Base-by-base conservation (phyloP, 108 stramenopile species). In the Fragilaria crotonensis region DNA sequence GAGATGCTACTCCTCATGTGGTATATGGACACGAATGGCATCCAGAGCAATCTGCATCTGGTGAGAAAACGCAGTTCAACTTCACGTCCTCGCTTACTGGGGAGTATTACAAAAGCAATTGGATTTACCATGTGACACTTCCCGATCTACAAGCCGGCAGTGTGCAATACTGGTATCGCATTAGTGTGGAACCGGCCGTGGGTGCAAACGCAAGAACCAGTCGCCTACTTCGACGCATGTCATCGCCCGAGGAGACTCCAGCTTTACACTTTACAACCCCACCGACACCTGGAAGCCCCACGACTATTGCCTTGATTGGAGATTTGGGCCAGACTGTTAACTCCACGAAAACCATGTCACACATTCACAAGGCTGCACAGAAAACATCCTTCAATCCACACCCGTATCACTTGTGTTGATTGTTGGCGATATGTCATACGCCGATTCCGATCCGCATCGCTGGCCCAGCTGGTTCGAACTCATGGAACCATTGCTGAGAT, bases 401-500 rank as follows among this genome's bases (percentile, higher is more conserved):
- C 70, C 70, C 21, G 54, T 70, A 0, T 59, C 74, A 17, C 52
- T 48, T 1, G 30, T 75, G 27, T 54, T 79, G 26, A 65, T 81
- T 66, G 89, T 78, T 1, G 81, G 81, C n/a, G 81, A 83, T 47
- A 57, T 83, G 14, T 30, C 66, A 31, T 83, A 83, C 54, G 72
- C 78, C 33, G 63, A 70, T 64, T 67, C 76, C 19, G 83, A 82
- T 64, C 85, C 86, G 36, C 36, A 45, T 25, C 70, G 80, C 45
- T 94, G 93, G 93, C 73, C 77, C 29, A 78, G 66, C 25, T 94
- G 80, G 80, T 67, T 81, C 52, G 72, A 73, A 26, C 63, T 78
- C 25, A 82, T 82, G 76, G 66, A 75, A 63, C 79, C 79, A 2
- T 41, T 80, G 9, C 32, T 80, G 48, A 61, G 66, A 32, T 45